Base-by-base conservation (phyloP, 441 rosid species). In the Cnidoscolus chayamansa region DNA sequence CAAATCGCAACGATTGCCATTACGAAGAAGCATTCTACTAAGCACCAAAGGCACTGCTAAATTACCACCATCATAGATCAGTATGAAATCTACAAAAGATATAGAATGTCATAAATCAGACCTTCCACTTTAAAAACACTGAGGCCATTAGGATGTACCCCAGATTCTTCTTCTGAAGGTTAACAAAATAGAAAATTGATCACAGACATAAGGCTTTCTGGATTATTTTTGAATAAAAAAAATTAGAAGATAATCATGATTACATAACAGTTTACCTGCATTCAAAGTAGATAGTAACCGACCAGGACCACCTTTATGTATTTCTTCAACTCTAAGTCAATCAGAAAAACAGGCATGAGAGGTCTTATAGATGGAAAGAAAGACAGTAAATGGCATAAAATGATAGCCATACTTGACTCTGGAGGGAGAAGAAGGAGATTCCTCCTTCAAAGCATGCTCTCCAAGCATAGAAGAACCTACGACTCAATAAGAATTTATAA, bases 401-500 rank as follows among this genome's bases (percentile, higher is more conserved):
- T 2, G 31, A 63, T 32, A 73, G 40, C 64, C 90, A 63, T 91
- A 91, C 99, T 95, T 92, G 84, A 87, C 90, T 84, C 94, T 88
- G 62, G 98, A 84, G 79, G 97, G 92, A 75, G 96, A 86, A 86
- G 89, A 85, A 1, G 76, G 86, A 60, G 91, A 86, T 71, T 92
- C 98, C 81, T 90, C 98, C 84, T 92, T 91, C 85, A 86, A 69
- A 67, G 77, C 70, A 74, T 69, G 88, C 72, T 89, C 96, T 76
- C 89, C 94, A 64, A 74, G 76, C 80, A 77, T 78, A 66, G 82
- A 79, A 50, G 81, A 65, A 65, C 87, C 88, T 83, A 81, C 32
- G 40, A 71, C 47, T 51, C 77, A 72, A 53, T 31, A 58, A 31
- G 31, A 72, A 67, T 20, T 56, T 19, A 59, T 48, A 48, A 68